A percentile compares a stretch with the other conserved stretches of the same genome.
Evolutionary conservation across 2,329 filamentous ascomycete genomes (phyloP).

Genomic region (Cadophora sp.): DNA sequence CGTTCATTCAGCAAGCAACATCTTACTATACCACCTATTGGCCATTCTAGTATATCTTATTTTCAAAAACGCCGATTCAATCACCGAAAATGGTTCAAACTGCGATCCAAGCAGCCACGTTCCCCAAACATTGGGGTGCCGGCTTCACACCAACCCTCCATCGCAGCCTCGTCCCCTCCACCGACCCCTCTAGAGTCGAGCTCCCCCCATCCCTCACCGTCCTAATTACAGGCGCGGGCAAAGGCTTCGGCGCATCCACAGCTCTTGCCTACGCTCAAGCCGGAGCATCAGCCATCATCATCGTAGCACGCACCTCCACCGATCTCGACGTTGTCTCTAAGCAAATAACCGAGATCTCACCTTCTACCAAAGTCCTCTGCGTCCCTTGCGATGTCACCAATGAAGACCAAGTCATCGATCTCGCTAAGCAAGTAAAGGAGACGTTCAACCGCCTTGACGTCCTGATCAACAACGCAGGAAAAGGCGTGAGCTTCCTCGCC

Average conservation of each 20-base stretch:
- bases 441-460: not conserved
- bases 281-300: constrained; percentile 53
- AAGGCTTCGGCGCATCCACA: constrained; percentile 69
- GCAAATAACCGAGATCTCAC: constrained; percentile 12
- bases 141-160: not conserved
- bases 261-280: constrained; percentile 73
- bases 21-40: not conserved
- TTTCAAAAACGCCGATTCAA: not conserved
- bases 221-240: constrained; percentile 81
- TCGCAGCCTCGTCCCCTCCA: not conserved
- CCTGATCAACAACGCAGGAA: not conserved
- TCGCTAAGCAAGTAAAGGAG: constrained; percentile 22
- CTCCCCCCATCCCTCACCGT: constrained; percentile 47
- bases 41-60: not conserved
- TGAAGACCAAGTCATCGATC: constrained; percentile 24
- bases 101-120: not conserved
- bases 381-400: constrained; percentile 18
- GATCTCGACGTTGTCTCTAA: constrained; percentile 21
- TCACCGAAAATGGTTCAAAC: not conserved
- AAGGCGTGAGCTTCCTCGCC: not conserved
- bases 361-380: constrained; percentile 18
- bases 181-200: not conserved
- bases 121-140: not conserved
- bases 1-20: not conserved
- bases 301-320: constrained; percentile 21